Evolutionary conservation across 345 rosid genomes (phyloP).

Genomic region (Bruguiera gymnorhiza): DNA sequence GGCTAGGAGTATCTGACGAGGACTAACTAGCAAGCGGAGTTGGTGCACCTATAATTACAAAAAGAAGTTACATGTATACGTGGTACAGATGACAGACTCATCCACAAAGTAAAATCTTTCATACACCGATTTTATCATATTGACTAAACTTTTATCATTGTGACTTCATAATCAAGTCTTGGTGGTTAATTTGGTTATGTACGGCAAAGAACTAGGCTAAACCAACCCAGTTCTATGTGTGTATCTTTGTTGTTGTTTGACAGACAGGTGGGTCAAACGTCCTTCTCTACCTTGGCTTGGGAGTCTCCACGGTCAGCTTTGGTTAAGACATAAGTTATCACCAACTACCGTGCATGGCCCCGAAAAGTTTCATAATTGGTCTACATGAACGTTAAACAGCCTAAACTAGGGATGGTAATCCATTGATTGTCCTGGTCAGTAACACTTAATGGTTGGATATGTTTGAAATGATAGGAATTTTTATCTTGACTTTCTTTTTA

Average conservation of each 20-base stretch:
- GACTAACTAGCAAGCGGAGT: constrained; percentile 16
- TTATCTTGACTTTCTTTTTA: no score
- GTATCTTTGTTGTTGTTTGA: constrained; percentile 6
- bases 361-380: constrained; percentile 15
- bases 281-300: constrained; percentile 18
- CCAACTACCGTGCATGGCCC: constrained; percentile 19
- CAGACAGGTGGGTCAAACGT: constrained; percentile 36
- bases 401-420: neutral
- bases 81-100: neutral
- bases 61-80: neutral
- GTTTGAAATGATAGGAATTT: neutral
- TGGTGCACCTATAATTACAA: constrained; percentile 36
- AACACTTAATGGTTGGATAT: constrained; percentile 10
- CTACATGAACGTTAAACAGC: constrained; percentile 13
- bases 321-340: constrained; percentile 16
- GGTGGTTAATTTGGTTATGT: constrained; percentile 4
- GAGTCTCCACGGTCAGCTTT: neutral
- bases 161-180: constrained; percentile 13
- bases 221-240: neutral
- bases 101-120: constrained; percentile 7
- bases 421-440: constrained; percentile 12
- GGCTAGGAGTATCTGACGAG: constrained; percentile 18
- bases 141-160: neutral
- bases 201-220: constrained; percentile 2
- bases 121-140: neutral